Evolutionary conservation across 129 eudicot genomes (phyloP).

Genomic region (carrot (Daucus carota)): DH1_v3.0 NC_030389.2:42838001-42838500

Average conservation of each 20-base stretch:
- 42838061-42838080: too few species aligned
- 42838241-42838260: background rate
- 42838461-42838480: constrained; percentile 70
- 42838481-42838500: constrained; percentile 54
- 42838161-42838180: too few species aligned
- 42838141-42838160: too few species aligned
- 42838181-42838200: too few species aligned
- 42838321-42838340: constrained; percentile 48
- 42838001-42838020: background rate
- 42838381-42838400: constrained; percentile 78
- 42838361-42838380: constrained; percentile 61
- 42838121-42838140: too few species aligned
- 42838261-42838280: background rate
- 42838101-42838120: too few species aligned
- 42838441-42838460: constrained; percentile 85
- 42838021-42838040: background rate
- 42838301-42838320: constrained; percentile 64
- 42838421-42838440: constrained; percentile 71
- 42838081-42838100: too few species aligned
- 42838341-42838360: constrained; percentile 48
- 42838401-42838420: constrained; percentile 76
- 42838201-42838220: too few species aligned
- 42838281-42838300: constrained; percentile 46
- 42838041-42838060: background rate
- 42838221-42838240: too few species aligned